Evolutionary conservation across 257 asterid genomes (phyloP), one percentile per base, ranked within the genome.

Genomic region (Nemophila menziesii): DNA sequence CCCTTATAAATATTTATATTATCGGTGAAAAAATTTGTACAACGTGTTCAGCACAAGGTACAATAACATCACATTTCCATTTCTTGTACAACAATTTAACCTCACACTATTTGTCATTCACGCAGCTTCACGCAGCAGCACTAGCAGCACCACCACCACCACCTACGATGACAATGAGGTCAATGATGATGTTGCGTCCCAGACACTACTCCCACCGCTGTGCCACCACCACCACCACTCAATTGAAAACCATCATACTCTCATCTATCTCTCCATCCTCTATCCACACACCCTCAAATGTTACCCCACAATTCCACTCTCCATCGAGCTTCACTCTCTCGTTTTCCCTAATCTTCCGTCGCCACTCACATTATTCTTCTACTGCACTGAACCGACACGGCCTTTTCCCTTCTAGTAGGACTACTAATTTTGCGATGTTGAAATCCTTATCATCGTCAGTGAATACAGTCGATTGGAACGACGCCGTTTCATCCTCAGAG

Each of bases 381-480:
- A 29, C 2, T 2, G 12, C 36, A 3, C 7, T 16, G 0, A 38
- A 42, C 22, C 29, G 49, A 16, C 17, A 14, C 55, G 40, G 58
- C 19, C 46, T 54, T 64, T 45, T 52, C 67, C 61, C 46, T 13
- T 33, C 60, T 33, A 46, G 36, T 42, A 37, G 55, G 51, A 58
- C 33, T 39, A 39, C 74, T 44, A 45, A 48, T 24, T 54, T 75
- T 46, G 39, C 63, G 17, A 44, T 26, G 33, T 16, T 72, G 15
- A 85, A 63, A 42, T 69, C 79, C 48, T 16, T 78, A 29, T 67
- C 93, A 4, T 64, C 82, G 17, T 54, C 80, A 11, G 68, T 70
- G 21, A 48, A 54, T 27, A 59, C 65, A 2, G 51, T 73, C 34
- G 80, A 55, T 20, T 64, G 79, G 87, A 64, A 54, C 61, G 84